Evolutionary conservation across 371 early-diverging fungal species (phyloP).

Genomic region (Rhizomucor pusillus): DNA sequence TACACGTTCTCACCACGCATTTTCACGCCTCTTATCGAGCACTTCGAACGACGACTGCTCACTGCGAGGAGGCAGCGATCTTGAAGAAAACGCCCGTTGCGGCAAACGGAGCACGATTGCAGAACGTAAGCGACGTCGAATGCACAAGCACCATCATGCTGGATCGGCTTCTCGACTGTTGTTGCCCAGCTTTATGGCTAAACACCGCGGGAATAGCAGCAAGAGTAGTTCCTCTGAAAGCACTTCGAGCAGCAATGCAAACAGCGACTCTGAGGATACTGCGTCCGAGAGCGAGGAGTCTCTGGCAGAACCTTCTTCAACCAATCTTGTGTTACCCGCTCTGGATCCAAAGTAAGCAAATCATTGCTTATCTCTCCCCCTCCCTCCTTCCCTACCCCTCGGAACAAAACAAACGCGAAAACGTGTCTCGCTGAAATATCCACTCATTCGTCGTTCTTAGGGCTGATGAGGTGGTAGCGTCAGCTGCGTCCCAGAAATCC

Average conservation of each 20-base stretch:
- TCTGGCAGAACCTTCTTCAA: slow-evolving; percentile 1
- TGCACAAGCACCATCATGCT: slow-evolving; percentile 26
- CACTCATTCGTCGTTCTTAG: too few species aligned
- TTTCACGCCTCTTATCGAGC: neutral
- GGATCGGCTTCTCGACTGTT: slow-evolving; percentile 4
- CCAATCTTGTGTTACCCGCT: slow-evolving; percentile 41
- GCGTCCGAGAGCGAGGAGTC: slow-evolving; percentile 2
- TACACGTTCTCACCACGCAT: slow-evolving; percentile 3
- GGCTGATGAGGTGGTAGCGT: slow-evolving; percentile 21
- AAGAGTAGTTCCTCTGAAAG: slow-evolving; percentile 5
- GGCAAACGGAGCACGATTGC: slow-evolving; percentile 12
- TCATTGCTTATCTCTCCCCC: too few species aligned
- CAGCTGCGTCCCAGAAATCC: slow-evolving; percentile 11
- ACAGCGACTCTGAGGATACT: slow-evolving; percentile 6
- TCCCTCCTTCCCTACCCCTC: too few species aligned
- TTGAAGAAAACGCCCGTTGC: slow-evolving; percentile 19
- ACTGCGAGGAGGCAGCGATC: slow-evolving; percentile 17
- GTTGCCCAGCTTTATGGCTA: slow-evolving; percentile 10
- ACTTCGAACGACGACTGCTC: slow-evolving; percentile 13
- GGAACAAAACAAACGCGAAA: too few species aligned
- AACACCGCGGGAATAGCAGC: slow-evolving; percentile 1
- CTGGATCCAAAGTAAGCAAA: slow-evolving; percentile 41
- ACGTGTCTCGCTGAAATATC: too few species aligned
- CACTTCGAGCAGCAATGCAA: slow-evolving; percentile 2
- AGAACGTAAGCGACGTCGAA: slow-evolving; percentile 31